Evolutionary conservation across 2,329 filamentous ascomycete genomes (phyloP), one percentile per base, ranked within the genome.

Genomic region (Cercospora zeina): DNA sequence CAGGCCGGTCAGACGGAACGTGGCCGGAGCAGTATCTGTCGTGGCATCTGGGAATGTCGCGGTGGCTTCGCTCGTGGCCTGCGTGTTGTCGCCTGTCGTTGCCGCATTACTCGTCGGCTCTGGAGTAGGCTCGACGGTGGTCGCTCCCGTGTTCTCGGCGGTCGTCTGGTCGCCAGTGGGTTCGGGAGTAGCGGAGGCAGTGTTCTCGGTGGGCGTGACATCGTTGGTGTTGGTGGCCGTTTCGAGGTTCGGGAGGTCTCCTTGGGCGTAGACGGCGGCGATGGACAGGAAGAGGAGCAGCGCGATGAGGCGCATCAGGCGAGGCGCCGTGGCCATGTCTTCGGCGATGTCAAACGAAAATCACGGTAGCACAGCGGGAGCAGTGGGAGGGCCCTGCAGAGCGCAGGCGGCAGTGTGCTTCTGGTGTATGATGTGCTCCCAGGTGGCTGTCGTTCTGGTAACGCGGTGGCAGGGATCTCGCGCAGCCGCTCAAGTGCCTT

Each of bases 1-100:
- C 1, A 86, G 74, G 61, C 73, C 76, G 30, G 72, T 74, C 39
- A 77, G 73, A 49, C 71, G 65, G 65, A 71, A 70, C 58, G 71
- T 65, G 58, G 68, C 65, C 55, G 55, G 36, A 13, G 62, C 61
- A 31, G 66, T 67, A 27, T 68, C 67, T 27, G 64, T 70, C 19
- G 72, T 65, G 30, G 68, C 64, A 59, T 54, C 59, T 58, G 63
- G 62, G 50, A 54, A 54, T 4, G 58, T 55, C 11, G 58, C 50
- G 8, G 50, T 60, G 14, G 62, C 60, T 65, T 59, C 69, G 39
- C 66, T 68, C 49, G 69, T 67, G 13, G 67, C 63, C 16, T 63
- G 50, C 42, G 64, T 57, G 30, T 61, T 67, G 58, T 51, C 63
- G 64, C 58, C 62, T 53, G 57, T 68, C 59, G 60, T 68, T 59